These are phyloP conservation scores for Actinomortierella wolfii DNA, from an alignment of 371 early-diverging fungal genomes.

Conservation along the genomic window DNA sequence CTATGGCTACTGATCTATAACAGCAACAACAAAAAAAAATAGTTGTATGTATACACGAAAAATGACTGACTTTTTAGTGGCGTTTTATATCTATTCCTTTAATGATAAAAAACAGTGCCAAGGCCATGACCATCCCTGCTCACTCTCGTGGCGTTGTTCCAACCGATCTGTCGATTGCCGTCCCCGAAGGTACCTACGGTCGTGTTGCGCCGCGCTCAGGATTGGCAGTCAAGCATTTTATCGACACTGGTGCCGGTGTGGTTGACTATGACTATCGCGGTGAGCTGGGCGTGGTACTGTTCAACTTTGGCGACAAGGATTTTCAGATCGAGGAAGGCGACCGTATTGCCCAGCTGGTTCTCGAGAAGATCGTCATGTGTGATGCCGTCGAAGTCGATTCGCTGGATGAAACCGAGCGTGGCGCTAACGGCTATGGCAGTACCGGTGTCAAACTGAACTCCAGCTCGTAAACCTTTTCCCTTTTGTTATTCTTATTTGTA, in stretches of 20 bases:
- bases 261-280: constrained; percentile 96
- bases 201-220: constrained; percentile 96
- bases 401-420: constrained; percentile 81
- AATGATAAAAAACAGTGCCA: constrained; percentile 26
- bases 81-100: background rate
- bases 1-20: constrained; percentile 3
- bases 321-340: constrained; percentile 89
- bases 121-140: constrained; percentile 71
- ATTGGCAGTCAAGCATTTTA: constrained; percentile 88
- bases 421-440: constrained; percentile 93
- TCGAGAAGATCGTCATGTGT: constrained; percentile 87
- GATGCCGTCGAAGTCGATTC: constrained; percentile 80
- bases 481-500: too few species aligned
- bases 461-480: too few species aligned
- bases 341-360: constrained; percentile 95
- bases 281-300: constrained; percentile 82
- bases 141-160: constrained; percentile 75
- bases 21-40: background rate
- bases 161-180: constrained; percentile 82
- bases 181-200: constrained; percentile 91
- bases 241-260: constrained; percentile 97
- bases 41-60: background rate
- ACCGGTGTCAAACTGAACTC: constrained; percentile 77
- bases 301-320: constrained; percentile 85
- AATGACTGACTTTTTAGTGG: background rate